Evolutionary conservation across 345 rosid species (phyloP).

Genomic region (Capsella bursapastoris): DNA sequence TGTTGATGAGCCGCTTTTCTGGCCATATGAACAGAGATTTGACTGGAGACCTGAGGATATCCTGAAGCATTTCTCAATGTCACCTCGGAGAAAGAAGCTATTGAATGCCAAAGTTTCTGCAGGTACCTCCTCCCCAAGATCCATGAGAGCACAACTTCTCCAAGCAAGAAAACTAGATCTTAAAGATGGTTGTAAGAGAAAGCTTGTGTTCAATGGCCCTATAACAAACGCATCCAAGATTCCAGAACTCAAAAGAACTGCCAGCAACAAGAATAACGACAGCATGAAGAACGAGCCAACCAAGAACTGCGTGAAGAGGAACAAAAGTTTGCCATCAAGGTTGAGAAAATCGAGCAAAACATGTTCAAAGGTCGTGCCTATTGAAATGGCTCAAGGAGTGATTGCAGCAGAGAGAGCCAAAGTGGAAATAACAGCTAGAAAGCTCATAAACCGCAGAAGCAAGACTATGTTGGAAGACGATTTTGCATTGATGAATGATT

Average conservation of each 20-base stretch:
- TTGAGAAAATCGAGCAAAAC: conserved; percentile 47
- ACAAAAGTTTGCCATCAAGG: conserved; percentile 45
- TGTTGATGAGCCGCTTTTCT: conserved; percentile 55
- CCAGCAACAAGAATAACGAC: conserved; percentile 23
- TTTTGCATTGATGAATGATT: conserved; percentile 42
- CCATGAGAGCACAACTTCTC: conserved; percentile 38
- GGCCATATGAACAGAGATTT: conserved; percentile 56
- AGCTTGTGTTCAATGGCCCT: conserved; percentile 32
- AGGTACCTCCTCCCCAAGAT: conserved; percentile 41
- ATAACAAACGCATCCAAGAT: conserved; percentile 37
- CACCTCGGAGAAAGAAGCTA: conserved; percentile 51
- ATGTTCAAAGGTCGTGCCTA: conserved; percentile 47
- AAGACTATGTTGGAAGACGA: conserved; percentile 47
- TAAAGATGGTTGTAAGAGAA: conserved; percentile 39
- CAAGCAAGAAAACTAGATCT: conserved; percentile 26
- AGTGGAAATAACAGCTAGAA: conserved; percentile 23
- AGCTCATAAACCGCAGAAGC: conserved; percentile 27
- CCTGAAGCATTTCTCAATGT: conserved; percentile 58
- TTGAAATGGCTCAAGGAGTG: conserved; percentile 40
- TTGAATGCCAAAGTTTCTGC: conserved; percentile 9
- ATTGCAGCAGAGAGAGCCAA: conserved; percentile 15
- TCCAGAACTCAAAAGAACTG: conserved; percentile 43
- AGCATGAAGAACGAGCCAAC: conserved; percentile 23
- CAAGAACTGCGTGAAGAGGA: conserved; percentile 40
- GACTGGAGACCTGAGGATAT: conserved; percentile 55